Conservation (phyloP, 306 rosid species). For the Hippophae tibetana region DNA sequence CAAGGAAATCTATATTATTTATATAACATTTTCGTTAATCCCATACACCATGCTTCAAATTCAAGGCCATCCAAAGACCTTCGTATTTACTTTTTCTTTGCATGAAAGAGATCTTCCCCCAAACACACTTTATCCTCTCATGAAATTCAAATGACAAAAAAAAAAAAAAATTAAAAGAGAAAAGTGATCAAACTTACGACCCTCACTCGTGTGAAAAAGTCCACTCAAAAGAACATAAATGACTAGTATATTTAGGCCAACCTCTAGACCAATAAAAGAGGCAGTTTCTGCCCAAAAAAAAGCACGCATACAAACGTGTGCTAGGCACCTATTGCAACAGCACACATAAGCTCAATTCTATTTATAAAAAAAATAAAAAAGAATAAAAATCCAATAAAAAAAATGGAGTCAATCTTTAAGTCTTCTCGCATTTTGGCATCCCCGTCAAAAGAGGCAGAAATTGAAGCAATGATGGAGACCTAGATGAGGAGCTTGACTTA, state of each 20-base stretch:
- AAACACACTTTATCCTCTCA: background rate
- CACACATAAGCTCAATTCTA: constrained; percentile 25
- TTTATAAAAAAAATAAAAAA: background rate
- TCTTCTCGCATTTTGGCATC: constrained; percentile 10
- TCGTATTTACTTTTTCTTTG: constrained; percentile 6
- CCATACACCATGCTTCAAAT: constrained; percentile 44
- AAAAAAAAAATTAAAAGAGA: constrained; percentile 24
- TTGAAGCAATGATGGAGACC: constrained; percentile 28
- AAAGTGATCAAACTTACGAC: constrained; percentile 39
- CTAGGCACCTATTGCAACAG: constrained; percentile 27
- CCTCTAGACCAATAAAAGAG: constrained; percentile 28
- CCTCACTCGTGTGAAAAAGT: constrained; percentile 42
- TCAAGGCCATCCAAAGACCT: constrained; percentile 87
- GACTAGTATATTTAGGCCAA: constrained; percentile 32
- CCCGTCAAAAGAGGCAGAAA: constrained; percentile 31
- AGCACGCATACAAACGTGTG: constrained; percentile 33
- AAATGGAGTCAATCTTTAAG: constrained; percentile 23
- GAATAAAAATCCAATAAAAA: constrained; percentile 19
- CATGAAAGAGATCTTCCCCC: constrained; percentile 11
- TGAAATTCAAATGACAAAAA: constrained; percentile 20
- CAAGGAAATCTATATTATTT: constrained; percentile 19
- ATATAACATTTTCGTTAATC: constrained; percentile 32
- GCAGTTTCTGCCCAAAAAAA: constrained; percentile 54
- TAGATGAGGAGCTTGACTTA: constrained; percentile 35
- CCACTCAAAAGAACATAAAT: constrained; percentile 22